Evolutionary conservation across 2,329 filamentous ascomycete species (phyloP).

Genomic region (Triangularia verruculosa): DNA sequence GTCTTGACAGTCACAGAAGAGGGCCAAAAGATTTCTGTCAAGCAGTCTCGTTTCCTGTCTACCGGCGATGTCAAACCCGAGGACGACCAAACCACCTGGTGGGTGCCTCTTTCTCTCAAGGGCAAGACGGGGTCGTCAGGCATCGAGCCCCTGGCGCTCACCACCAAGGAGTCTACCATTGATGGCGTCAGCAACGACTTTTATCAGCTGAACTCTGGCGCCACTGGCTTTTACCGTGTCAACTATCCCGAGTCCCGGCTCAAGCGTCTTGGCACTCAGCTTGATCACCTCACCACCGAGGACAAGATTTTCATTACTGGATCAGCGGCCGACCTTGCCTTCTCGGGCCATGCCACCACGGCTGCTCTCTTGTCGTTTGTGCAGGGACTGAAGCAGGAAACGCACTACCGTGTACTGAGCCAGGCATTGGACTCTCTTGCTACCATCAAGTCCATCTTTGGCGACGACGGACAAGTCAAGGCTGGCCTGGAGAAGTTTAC

Average conservation of each 20-base stretch:
- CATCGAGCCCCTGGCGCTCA: constrained; percentile 65
- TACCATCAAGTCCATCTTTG: constrained; percentile 81
- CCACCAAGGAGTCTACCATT: constrained; percentile 73
- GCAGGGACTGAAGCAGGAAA: constrained; percentile 78
- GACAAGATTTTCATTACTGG: constrained; percentile 93
- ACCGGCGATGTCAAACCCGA: constrained; percentile 87
- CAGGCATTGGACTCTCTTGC: constrained; percentile 76
- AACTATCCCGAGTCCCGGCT: constrained; percentile 88
- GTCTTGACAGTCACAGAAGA: constrained; percentile 84
- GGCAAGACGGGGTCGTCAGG: constrained; percentile 65
- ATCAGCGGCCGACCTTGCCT: constrained; percentile 83
- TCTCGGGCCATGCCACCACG: constrained; percentile 81
- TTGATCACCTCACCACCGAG: constrained; percentile 72
- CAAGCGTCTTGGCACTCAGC: constrained; percentile 72
- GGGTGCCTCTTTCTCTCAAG: constrained; percentile 85
- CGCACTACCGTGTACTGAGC: constrained; percentile 84
- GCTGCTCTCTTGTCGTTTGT: constrained; percentile 78
- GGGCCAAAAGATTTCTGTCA: constrained; percentile 74
- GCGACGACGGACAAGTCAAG: constrained; percentile 68
- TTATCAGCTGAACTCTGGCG: constrained; percentile 90
- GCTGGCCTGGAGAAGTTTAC: constrained; percentile 74
- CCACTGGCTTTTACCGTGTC: constrained; percentile 85
- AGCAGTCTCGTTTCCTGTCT: constrained; percentile 85
- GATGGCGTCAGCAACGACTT: constrained; percentile 72
- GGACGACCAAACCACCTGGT: constrained; percentile 92